Evolutionary conservation across 148 eudicot genomes (phyloP).

Genomic region (Fagopyrum esculentum): DNA sequence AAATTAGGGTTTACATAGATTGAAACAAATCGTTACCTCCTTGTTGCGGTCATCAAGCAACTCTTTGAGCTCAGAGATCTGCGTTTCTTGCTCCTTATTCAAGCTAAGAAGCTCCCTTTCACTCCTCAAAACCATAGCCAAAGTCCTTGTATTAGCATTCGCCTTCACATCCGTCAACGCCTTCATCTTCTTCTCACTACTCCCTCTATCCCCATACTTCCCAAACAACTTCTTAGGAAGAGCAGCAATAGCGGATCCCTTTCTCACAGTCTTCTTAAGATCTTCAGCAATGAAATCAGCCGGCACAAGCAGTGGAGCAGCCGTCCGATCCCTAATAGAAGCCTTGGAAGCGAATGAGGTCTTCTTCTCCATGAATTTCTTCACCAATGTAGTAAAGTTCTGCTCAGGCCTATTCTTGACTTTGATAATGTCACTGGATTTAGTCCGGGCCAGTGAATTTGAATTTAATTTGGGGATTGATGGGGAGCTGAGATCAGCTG

Average conservation of each 20-base stretch:
- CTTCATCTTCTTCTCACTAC: constrained; percentile 30
- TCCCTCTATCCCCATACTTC: constrained; percentile 25
- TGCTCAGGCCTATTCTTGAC: constrained; percentile 30
- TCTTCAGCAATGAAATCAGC: constrained; percentile 53
- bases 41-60: constrained; percentile 46
- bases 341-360: constrained; percentile 18
- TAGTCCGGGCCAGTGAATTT: constrained; percentile 9
- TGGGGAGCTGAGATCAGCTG: constrained; percentile 25
- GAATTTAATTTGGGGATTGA: constrained; percentile 9
- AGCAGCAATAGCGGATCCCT: constrained; percentile 26
- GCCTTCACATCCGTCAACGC: constrained; percentile 70
- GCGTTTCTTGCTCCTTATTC: constrained; percentile 57
- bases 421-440: constrained; percentile 26
- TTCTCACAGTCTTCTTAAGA: constrained; percentile 41
- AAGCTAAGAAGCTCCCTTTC: constrained; percentile 73
- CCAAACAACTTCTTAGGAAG: constrained; percentile 60
- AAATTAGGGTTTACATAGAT: background rate
- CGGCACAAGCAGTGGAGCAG: constrained; percentile 30
- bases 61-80: constrained; percentile 45
- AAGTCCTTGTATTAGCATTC: constrained; percentile 63
- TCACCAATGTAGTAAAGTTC: constrained; percentile 60
- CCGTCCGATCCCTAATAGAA: constrained; percentile 5
- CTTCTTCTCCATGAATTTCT: constrained; percentile 54
- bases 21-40: constrained; percentile 35
- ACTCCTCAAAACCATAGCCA: constrained; percentile 83